Evolutionary conservation across 192 early-diverging fungal genomes (phyloP), one percentile per base, ranked within the genome.

Genomic region (Helicostylum pulchrum): DNA sequence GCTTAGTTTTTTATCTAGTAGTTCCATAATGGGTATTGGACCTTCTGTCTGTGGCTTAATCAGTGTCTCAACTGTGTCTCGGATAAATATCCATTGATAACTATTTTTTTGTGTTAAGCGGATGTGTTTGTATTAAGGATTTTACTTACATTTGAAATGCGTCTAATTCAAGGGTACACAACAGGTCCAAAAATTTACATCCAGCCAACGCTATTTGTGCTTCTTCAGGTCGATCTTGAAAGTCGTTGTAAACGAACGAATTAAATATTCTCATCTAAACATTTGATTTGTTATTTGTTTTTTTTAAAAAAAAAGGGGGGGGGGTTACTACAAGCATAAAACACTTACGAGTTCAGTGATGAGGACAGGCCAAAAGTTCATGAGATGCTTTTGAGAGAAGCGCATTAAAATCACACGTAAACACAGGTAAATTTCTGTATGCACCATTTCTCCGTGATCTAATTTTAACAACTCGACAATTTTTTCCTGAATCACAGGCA

Each of bases 81-180:
- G 84, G 53, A 95, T 89, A 64, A 97, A 97, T 12, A 97, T 92
- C 95, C 95, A 97, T 80, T 97, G 92, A 63, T 94, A 92, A 45
- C 90, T 92, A 54, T 12, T 34, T 11, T 11, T 43, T 48, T 15
- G 20, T 61, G 5, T 1, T 45, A 39, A 19, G 39, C 10, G 58
- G 43, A 10, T 31, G 61, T 7, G 31, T 11, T 44, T 8, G 58
- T 53, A 20, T n/a, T 66, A 51, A 30, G 21, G 5, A 30, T 53
- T 0, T 52, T 14, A 43, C 81, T 69, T 84, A 90, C 90, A 93
- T 83, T 70, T 94, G 86, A 61, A 94, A 95, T 34, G 87, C 83
- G 34, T 91, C 90, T n/a, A 88, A 83, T 53, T 87, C 88, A 6
- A 97, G 82, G 9, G 90, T 78, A 65, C 91, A 83, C 47, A 95